Conservation (phyloP, 768 basidiomycete species). For the Scleroderma bovista region DNA sequence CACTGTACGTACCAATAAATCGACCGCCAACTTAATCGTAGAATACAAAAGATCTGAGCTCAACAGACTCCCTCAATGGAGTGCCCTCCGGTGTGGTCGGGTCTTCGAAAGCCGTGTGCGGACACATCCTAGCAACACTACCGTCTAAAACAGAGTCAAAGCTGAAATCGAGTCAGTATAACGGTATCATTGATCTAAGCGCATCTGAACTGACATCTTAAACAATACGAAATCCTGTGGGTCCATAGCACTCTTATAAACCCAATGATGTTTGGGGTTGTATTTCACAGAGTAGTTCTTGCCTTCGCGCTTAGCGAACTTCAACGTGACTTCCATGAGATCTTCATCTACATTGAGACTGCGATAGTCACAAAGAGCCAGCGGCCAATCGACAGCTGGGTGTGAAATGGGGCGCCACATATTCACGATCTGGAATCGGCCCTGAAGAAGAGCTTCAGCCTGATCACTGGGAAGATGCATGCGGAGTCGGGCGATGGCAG, state of each 20-base stretch:
- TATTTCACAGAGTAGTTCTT: conserved; percentile 38
- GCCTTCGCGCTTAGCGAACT: conserved; percentile 37
- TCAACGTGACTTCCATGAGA: conserved; percentile 34
- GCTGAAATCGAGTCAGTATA: conserved; percentile 31
- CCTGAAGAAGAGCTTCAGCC: conserved; percentile 33
- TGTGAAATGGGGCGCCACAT: conserved; percentile 49
- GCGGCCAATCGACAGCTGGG: conserved; percentile 41
- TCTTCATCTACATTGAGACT: conserved; percentile 35
- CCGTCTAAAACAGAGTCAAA: conserved; percentile 33
- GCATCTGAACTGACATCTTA: conserved; percentile 38
- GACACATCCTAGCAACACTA: conserved; percentile 27
- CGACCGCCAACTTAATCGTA: no score
- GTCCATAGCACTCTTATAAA: conserved; percentile 39
- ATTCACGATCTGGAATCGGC: conserved; percentile 50
- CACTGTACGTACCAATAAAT: no score
- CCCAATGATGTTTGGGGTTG: conserved; percentile 39
- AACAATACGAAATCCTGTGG: conserved; percentile 44
- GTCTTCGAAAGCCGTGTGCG: conserved; percentile 32
- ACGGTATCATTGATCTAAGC: background rate
- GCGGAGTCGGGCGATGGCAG: conserved; percentile 36
- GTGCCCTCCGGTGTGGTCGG: conserved; percentile 27
- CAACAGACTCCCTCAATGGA: conserved; percentile 30
- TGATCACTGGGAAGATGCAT: conserved; percentile 39
- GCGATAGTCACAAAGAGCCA: conserved; percentile 44
- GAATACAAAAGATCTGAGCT: conserved; percentile 32